A percentile compares a stretch with the other conserved stretches of the same genome.
These are phyloP conservation scores for Chlamydomonas reinhardtii DNA, from an alignment of 163 green algal species.

Conservation along the genomic window DNA sequence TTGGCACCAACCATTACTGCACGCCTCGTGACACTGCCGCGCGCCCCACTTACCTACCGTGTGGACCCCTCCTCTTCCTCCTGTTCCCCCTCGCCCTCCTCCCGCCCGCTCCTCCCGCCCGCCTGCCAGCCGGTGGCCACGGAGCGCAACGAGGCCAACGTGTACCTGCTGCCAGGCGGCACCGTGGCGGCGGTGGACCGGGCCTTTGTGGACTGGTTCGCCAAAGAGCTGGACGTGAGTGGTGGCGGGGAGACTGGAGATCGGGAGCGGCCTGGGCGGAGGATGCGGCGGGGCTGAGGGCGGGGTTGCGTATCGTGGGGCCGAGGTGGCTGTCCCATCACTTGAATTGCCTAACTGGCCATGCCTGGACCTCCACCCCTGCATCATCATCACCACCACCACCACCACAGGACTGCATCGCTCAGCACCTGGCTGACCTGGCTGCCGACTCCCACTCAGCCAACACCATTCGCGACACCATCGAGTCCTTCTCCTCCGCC, in stretches of 20 bases:
- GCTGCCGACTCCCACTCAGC: background rate
- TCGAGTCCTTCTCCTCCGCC: conserved; percentile 2
- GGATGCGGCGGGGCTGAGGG: no score
- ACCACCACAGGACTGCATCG: conserved; percentile 21
- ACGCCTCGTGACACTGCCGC: no score
- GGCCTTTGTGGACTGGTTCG: conserved; percentile 49
- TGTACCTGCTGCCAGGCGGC: conserved; percentile 35
- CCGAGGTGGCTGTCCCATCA: no score
- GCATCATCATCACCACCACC: background rate
- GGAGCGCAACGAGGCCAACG: conserved; percentile 26
- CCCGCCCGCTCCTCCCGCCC: background rate
- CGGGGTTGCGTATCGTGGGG: no score
- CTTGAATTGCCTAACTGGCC: no score
- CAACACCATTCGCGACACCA: background rate
- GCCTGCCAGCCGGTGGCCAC: background rate
- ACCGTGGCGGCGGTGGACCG: conserved; percentile 44
- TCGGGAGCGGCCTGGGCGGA: background rate
- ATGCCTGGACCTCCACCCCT: no score
- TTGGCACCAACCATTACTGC: no score
- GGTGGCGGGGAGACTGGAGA: background rate
- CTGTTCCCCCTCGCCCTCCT: background rate
- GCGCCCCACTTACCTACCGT: no score
- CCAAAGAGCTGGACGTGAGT: conserved; percentile 34
- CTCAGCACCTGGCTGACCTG: conserved; percentile 35
- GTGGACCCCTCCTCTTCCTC: background rate